These are phyloP conservation scores for Lithohypha guttulata DNA, from an alignment of 2,329 filamentous ascomycete species.

Conservation along the genomic window DNA sequence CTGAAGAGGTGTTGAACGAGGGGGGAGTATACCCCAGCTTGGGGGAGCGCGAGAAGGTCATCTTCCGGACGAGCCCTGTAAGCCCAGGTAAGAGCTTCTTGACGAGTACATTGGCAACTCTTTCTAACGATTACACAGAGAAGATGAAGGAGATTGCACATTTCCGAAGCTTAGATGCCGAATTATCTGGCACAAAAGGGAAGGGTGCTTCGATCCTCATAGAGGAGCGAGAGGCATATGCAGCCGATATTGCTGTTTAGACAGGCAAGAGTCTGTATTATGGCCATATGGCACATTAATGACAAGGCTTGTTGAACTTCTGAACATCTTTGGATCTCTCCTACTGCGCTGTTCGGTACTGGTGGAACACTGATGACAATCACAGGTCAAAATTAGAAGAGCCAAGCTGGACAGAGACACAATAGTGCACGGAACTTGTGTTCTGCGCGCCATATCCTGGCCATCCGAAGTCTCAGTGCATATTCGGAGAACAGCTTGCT, in stretches of 20 bases:
- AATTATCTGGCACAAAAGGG: conserved; percentile 13
- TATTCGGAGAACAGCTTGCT: no score
- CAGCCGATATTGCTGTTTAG: conserved; percentile 20
- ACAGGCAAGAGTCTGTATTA: no score
- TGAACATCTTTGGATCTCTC: no score
- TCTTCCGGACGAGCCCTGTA: conserved; percentile 21
- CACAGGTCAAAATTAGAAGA: no score
- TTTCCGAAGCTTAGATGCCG: conserved; percentile 21
- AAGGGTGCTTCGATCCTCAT: conserved; percentile 13
- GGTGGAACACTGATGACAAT: no score
- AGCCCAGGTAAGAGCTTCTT: conserved; percentile 13
- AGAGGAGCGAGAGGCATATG: conserved; percentile 19
- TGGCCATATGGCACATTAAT: no score
- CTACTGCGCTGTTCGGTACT: no score
- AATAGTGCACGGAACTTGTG: no score
- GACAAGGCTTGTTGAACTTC: no score
- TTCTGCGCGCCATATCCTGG: no score
- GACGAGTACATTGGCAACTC: neutral
- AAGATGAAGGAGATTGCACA: conserved; percentile 19
- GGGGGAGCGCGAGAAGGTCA: conserved; percentile 22
- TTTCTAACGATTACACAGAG: conserved; percentile 10
- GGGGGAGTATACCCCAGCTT: conserved; percentile 21
- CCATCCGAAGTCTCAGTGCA: no score
- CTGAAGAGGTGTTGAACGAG: conserved; percentile 18
- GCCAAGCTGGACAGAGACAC: no score